Evolutionary conservation across 2,329 filamentous ascomycete species (phyloP).

Genomic region (Botrytis byssoidea): DNA sequence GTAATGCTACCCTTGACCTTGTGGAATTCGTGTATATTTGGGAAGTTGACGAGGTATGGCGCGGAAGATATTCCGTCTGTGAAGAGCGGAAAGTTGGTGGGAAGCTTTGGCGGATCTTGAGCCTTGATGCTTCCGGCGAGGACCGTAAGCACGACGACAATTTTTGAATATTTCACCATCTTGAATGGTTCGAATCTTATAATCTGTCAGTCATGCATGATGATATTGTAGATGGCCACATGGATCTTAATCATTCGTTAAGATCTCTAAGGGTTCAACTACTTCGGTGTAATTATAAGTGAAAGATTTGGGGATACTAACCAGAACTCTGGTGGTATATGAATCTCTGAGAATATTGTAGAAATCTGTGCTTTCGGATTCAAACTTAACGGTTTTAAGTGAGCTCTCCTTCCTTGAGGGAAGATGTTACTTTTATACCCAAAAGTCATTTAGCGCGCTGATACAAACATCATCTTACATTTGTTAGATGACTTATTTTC

Average conservation of each 20-base stretch:
- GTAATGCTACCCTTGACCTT: neutral
- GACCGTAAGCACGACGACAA: neutral
- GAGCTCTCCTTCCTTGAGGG: no score
- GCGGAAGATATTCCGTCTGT: neutral
- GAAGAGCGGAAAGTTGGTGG: neutral
- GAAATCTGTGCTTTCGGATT: neutral
- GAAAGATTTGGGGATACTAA: neutral
- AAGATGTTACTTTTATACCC: neutral
- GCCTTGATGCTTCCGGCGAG: neutral
- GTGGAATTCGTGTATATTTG: neutral
- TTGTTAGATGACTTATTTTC: neutral
- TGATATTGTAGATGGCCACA: neutral
- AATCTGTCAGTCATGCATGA: neutral
- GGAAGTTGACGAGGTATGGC: neutral
- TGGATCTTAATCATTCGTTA: neutral
- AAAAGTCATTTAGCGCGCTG: neutral
- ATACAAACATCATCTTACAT: neutral
- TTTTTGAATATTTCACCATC: neutral
- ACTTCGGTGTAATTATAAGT: neutral
- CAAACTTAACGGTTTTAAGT: neutral
- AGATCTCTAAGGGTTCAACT: neutral
- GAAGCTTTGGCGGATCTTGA: neutral
- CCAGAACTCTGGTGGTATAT: neutral
- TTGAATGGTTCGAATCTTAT: neutral
- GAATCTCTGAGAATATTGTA: neutral